Conservation (phyloP, 306 rosid species). For the Lathyrus tuberosus region DNA sequence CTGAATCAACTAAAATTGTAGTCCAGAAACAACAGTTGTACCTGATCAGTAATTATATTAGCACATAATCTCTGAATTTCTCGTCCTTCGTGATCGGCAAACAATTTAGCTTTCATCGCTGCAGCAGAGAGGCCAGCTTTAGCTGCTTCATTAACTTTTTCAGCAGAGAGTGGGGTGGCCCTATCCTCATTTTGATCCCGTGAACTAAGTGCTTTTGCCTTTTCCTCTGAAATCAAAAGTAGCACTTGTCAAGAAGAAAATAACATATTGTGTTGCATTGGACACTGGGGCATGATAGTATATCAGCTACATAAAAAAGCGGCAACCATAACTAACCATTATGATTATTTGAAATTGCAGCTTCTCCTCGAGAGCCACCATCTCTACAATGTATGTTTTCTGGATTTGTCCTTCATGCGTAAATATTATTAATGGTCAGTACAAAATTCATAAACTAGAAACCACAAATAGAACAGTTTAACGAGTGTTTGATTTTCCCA, state of each 20-base stretch:
- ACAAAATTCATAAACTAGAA: too few species aligned
- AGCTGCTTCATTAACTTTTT: slow-evolving; percentile 88
- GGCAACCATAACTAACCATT: slow-evolving; percentile 59
- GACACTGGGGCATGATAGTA: slow-evolving; percentile 26
- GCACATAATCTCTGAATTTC: slow-evolving; percentile 99
- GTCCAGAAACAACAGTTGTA: slow-evolving; percentile 40
- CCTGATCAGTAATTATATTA: slow-evolving; percentile 93
- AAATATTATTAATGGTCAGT: too few species aligned
- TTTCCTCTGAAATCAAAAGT: slow-evolving; percentile 61
- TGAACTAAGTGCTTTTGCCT: slow-evolving; percentile 56
- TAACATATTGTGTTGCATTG: slow-evolving; percentile 20
- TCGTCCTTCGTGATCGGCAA: slow-evolving; percentile 99
- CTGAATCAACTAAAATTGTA: slow-evolving; percentile 9
- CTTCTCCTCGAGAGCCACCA: too few species aligned
- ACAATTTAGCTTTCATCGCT: slow-evolving; percentile 91
- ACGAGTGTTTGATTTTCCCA: slow-evolving; percentile 23
- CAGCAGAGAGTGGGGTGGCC: slow-evolving; percentile 60
- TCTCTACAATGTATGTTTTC: too few species aligned
- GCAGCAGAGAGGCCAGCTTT: slow-evolving; percentile 96
- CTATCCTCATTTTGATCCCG: slow-evolving; percentile 64
- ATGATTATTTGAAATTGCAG: slow-evolving; percentile 63
- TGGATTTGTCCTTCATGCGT: too few species aligned
- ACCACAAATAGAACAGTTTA: slow-evolving; percentile 25
- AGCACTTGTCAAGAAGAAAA: slow-evolving; percentile 35
- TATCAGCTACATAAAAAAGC: slow-evolving; percentile 18